Evolutionary conservation across 2,329 filamentous ascomycete genomes (phyloP).

Genomic region (Trichophyton equinum): DNA sequence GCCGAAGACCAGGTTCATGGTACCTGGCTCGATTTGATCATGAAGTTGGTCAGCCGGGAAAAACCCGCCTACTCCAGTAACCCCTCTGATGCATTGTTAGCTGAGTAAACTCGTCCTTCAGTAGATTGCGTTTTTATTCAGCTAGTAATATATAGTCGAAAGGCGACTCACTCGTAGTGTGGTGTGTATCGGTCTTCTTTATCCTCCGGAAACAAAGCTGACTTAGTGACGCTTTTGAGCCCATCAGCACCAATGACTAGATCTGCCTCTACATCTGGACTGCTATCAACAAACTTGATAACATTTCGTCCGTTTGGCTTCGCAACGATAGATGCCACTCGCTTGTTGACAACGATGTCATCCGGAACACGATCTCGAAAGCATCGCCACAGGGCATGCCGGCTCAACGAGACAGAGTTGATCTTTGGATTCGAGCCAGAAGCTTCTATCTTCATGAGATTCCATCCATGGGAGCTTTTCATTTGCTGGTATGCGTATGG

Average conservation of each 20-base stretch:
- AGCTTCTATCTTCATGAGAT: constrained; percentile 20
- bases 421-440: constrained; percentile 13
- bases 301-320: constrained; percentile 17
- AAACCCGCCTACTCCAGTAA: constrained; percentile 38
- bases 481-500: constrained; percentile 22
- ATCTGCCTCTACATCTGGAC: constrained; percentile 25
- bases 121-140: not conserved
- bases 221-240: constrained; percentile 26
- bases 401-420: constrained; percentile 26
- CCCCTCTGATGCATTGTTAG: constrained; percentile 20
- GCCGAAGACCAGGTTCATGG: constrained; percentile 36
- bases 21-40: constrained; percentile 23
- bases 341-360: constrained; percentile 23
- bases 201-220: constrained; percentile 25
- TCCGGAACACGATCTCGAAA: constrained; percentile 27
- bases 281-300: constrained; percentile 26
- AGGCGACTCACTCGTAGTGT: constrained; percentile 27
- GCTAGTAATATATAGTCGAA: not conserved
- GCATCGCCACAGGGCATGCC: constrained; percentile 29
- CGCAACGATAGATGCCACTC: constrained; percentile 21
- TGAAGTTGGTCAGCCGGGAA: constrained; percentile 21
- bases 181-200: constrained; percentile 26
- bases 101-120: not conserved
- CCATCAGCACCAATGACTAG: constrained; percentile 35
- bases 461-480: constrained; percentile 25